Evolutionary conservation across 2,329 filamentous ascomycete genomes (phyloP).

Genomic region (Monosporascus sp.): DNA sequence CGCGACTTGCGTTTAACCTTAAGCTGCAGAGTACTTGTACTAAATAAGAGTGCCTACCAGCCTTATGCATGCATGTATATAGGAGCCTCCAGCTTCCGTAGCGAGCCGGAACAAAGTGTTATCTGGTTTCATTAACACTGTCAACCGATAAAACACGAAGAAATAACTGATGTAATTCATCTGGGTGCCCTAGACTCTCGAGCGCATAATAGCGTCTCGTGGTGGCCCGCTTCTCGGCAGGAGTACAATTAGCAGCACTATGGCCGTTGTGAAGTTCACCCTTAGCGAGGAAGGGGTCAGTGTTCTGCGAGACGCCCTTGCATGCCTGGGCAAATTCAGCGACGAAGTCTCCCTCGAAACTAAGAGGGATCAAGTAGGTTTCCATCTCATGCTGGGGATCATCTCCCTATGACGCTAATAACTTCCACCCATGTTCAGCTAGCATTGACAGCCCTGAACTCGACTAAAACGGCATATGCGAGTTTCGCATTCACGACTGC

Average conservation of each 20-base stretch:
- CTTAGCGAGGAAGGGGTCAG: slow-evolving; percentile 67
- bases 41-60: background rate
- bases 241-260: slow-evolving; percentile 18
- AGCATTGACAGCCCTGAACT: slow-evolving; percentile 68
- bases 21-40: background rate
- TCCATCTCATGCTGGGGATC: slow-evolving; percentile 1
- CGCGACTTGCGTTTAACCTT: background rate
- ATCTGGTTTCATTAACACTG: too few species aligned
- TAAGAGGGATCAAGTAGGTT: slow-evolving; percentile 56
- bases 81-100: too few species aligned
- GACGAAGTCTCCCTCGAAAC: slow-evolving; percentile 74
- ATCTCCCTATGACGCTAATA: slow-evolving; percentile 2
- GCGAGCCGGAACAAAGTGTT: too few species aligned
- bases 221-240: too few species aligned
- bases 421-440: slow-evolving; percentile 42
- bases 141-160: too few species aligned
- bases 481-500: slow-evolving; percentile 62
- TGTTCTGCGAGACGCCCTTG: slow-evolving; percentile 65
- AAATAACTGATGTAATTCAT: too few species aligned
- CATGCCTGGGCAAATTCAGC: slow-evolving; percentile 73
- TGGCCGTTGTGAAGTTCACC: slow-evolving; percentile 66
- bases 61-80: too few species aligned
- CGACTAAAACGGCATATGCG: slow-evolving; percentile 75
- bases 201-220: background rate
- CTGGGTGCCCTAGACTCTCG: background rate